These are phyloP conservation scores for Colletotrichum camelliae DNA, from an alignment of 2,329 filamentous ascomycete genomes.

Conservation along the genomic window DNA sequence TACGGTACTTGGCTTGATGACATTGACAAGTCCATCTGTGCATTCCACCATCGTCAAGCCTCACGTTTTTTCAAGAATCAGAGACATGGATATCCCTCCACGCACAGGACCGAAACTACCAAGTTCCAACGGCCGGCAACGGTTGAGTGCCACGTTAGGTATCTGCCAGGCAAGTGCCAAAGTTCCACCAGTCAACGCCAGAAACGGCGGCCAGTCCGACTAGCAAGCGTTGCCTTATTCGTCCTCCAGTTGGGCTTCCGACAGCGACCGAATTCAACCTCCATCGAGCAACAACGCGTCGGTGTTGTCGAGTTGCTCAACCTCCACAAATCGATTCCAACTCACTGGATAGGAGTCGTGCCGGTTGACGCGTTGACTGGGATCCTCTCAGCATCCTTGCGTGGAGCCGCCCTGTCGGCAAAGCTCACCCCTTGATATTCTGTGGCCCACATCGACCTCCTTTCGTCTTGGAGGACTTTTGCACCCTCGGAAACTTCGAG, in stretches of 20 bases:
- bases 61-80: not conserved
- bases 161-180: not conserved
- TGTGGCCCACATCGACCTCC: not conserved
- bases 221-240: not conserved
- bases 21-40: constrained; percentile 6
- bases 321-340: not conserved
- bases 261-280: not conserved
- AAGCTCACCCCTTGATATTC: not conserved
- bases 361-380: not conserved
- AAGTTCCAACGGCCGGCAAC: not conserved
- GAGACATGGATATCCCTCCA: not conserved
- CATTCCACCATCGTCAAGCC: not conserved
- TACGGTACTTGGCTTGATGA: not conserved
- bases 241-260: not conserved
- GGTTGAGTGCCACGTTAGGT: not conserved
- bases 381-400: not conserved
- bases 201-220: not conserved
- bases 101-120: not conserved
- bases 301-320: not conserved
- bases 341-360: not conserved
- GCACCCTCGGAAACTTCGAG: constrained; percentile 3
- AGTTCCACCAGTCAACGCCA: constrained; percentile 4
- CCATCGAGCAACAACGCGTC: not conserved
- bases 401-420: constrained; percentile 1
- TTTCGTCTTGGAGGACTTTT: not conserved